Evolutionary conservation across 2,329 filamentous ascomycete species (phyloP).

Genomic region (Stachybotrys chlorohalonatus): DNA sequence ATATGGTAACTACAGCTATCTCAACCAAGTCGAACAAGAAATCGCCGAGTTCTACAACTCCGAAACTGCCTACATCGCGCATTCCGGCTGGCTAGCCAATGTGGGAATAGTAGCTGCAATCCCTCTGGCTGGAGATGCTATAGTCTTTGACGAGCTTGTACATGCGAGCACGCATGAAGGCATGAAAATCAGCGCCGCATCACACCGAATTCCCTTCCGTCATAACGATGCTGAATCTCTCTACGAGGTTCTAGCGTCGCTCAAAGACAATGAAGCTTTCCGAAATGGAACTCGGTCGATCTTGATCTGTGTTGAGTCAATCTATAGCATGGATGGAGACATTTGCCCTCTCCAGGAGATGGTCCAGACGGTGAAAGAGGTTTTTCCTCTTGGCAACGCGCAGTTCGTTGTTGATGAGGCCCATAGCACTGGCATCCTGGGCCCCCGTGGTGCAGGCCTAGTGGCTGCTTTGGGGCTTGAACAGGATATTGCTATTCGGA

Average conservation of each 20-base stretch:
- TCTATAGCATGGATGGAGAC: background rate
- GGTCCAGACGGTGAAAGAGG: background rate
- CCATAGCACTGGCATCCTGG: background rate
- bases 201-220: background rate
- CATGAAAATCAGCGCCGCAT: slow-evolving; percentile 1
- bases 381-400: background rate
- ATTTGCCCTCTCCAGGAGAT: background rate
- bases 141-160: slow-evolving; percentile 3
- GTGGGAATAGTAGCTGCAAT: background rate
- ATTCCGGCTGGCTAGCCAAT: slow-evolving; percentile 2
- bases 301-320: background rate
- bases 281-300: background rate
- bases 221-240: background rate
- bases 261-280: background rate
- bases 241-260: background rate
- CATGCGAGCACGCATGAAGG: slow-evolving; percentile 1
- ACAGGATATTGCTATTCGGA: background rate
- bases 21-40: background rate
- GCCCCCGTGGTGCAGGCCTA: background rate
- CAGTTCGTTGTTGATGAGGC: background rate
- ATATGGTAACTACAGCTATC: slow-evolving; percentile 1
- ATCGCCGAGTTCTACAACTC: slow-evolving; percentile 1
- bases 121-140: slow-evolving; percentile 1
- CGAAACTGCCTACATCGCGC: slow-evolving; percentile 1
- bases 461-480: background rate